A percentile compares a stretch with the other conserved stretches of the same genome.
These are phyloP conservation scores for Microcyclospora pomicola DNA, from an alignment of 2,329 filamentous ascomycete genomes.

Conservation along the genomic window DNA sequence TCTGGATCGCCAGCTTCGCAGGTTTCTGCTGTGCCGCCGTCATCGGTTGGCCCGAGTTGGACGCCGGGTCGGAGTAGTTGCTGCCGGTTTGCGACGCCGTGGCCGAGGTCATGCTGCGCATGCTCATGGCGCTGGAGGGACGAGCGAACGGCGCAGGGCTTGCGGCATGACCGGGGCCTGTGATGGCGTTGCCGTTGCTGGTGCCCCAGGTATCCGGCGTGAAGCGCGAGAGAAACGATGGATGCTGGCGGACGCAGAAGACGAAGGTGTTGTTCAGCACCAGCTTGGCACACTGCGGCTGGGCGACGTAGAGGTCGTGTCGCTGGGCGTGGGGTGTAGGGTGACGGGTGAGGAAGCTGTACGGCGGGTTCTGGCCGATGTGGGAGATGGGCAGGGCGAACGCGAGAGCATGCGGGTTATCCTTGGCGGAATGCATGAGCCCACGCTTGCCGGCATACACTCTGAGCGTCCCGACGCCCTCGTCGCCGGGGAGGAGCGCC, in stretches of 20 bases:
- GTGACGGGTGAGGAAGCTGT: conserved; percentile 84
- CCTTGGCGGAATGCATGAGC: conserved; percentile 92
- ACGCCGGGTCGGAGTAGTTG: conserved; percentile 39
- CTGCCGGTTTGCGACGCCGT: conserved; percentile 37
- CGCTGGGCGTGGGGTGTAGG: conserved; percentile 95
- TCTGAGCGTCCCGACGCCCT: conserved; percentile 76
- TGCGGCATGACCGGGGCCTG: conserved; percentile 27
- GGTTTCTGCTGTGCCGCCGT: conserved; percentile 53
- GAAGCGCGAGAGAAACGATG: conserved; percentile 43
- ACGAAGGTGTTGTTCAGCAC: conserved; percentile 97
- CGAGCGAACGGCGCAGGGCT: conserved; percentile 40
- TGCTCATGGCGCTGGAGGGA: conserved; percentile 46
- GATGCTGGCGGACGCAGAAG: conserved; percentile 88
- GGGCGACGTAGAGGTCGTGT: conserved; percentile 91
- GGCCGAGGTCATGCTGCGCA: conserved; percentile 47
- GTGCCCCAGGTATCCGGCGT: conserved; percentile 25
- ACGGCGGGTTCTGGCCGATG: conserved; percentile 80
- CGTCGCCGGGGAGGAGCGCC: conserved; percentile 78
- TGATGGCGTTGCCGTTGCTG: conserved; percentile 15
- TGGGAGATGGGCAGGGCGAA: conserved; percentile 84
- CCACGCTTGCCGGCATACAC: conserved; percentile 89
- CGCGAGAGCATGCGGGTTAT: conserved; percentile 84
- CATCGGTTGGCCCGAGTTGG: conserved; percentile 40
- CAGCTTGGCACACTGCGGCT: conserved; percentile 79
- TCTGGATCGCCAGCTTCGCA: conserved; percentile 89